Base-by-base conservation (phyloP, 768 basidiomycete species). In the Crassisporium funariophilum region DNA sequence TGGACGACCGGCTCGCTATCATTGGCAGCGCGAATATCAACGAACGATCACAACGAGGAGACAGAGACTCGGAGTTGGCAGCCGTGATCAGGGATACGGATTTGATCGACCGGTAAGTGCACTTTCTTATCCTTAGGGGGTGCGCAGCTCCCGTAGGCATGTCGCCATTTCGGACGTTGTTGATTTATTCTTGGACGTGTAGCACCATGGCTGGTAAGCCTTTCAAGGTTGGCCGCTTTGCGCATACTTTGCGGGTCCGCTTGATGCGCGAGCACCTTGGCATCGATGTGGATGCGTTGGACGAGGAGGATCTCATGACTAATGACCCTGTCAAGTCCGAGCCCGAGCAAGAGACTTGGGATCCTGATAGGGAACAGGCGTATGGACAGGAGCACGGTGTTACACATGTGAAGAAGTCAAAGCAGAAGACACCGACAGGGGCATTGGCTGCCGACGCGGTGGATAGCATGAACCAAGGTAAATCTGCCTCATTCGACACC, bases 11-110 rank as follows among this genome's bases (percentile, higher is more conserved):
- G 42, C 72, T 94, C 47, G 93, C 82, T 23, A 93, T 97, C 60
- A 97, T 97, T 53, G 93, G 93, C 12, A 94, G 92, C 44, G 95
- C 95, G 13, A 98, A 97, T 64, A 93, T 99, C 72, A 98, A 99
- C 61, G 97, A 99, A 63, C 83, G 97, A 27, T 95, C 92, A 11
- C 91, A 91, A 61, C 79, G 92, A 21, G 97, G 97, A 17, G 95
- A 99, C 64, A 85, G 97, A 21, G 97, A 99, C 66, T 98, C 95
- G 2, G 97, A 99, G 63, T 65, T 98, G 24, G 92, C 93, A 3
- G 84, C 90, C 27, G 83, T 99, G 35, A 90, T 98, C 41, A 77
- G 93, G 52, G 97, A 99, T 59, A 98, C 95, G 3, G 95, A 99
- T 59, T 88, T 99, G 89, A 88, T 98, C 41, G 86, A 95, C 49